These are phyloP conservation scores for Taxillus chinensis DNA, from an alignment of 164 flowering plant species.

Conservation along the genomic window DNA sequence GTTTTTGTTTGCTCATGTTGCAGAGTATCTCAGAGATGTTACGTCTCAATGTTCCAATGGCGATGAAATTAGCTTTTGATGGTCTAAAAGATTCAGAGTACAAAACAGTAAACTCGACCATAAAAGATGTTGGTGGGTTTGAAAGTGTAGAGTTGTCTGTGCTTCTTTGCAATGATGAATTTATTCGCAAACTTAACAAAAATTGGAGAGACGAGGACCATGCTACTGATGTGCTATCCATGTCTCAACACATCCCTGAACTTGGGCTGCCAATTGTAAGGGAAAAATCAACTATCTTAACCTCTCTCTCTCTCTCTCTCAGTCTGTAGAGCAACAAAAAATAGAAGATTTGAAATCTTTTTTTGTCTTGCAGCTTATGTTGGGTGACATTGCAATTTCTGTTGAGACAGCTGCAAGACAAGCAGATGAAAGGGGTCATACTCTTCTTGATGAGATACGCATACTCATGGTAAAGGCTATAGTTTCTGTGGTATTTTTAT, in stretches of 20 bases:
- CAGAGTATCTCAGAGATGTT: slow-evolving; percentile 87
- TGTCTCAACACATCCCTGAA: slow-evolving; percentile 87
- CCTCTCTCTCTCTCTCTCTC: background rate
- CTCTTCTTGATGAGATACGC: slow-evolving; percentile 90
- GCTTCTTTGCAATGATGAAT: slow-evolving; percentile 87
- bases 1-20: slow-evolving; percentile 4
- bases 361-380: slow-evolving; percentile 64
- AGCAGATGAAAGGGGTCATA: slow-evolving; percentile 88
- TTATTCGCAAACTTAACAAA: slow-evolving; percentile 75
- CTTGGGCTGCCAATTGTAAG: slow-evolving; percentile 84
- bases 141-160: slow-evolving; percentile 76
- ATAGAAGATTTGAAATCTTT: slow-evolving; percentile 1
- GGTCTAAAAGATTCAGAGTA: slow-evolving; percentile 55
- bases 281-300: background rate
- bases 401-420: slow-evolving; percentile 95
- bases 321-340: background rate
- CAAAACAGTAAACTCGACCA: slow-evolving; percentile 66
- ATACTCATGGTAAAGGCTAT: slow-evolving; percentile 52
- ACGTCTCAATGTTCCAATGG: slow-evolving; percentile 78
- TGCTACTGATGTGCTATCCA: slow-evolving; percentile 96
- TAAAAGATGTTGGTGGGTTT: slow-evolving; percentile 69
- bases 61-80: slow-evolving; percentile 83
- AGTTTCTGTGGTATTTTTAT: background rate
- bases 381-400: slow-evolving; percentile 92
- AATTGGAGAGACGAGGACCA: slow-evolving; percentile 97